These are phyloP conservation scores for Aspergillus versicolor DNA, from an alignment of 2,329 filamentous ascomycete genomes.

Conservation along the genomic window DNA sequence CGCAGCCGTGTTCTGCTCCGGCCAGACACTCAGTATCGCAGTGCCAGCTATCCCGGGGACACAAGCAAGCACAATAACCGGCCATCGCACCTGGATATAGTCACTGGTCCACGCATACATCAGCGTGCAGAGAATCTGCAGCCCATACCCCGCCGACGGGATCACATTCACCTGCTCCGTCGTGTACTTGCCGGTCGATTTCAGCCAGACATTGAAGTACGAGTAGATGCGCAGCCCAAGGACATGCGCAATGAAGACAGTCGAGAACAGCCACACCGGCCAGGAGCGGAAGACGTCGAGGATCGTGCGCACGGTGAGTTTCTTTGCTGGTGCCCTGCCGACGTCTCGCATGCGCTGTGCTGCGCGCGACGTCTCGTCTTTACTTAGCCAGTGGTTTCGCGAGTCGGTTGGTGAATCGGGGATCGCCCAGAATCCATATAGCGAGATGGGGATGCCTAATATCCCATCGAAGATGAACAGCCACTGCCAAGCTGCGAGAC, in stretches of 20 bases:
- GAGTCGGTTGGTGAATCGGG: not conserved
- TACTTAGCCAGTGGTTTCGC: not conserved
- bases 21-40: no score
- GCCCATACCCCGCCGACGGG: not conserved
- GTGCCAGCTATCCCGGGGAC: no score
- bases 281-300: not conserved
- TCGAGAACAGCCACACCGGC: not conserved
- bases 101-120: no score
- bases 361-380: not conserved
- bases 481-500: not conserved
- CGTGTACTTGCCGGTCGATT: not conserved
- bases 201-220: not conserved
- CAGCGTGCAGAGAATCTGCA: no score
- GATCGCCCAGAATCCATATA: not conserved
- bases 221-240: not conserved
- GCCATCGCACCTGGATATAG: no score
- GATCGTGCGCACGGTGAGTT: not conserved
- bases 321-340: not conserved
- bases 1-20: no score
- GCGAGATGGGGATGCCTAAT: not conserved
- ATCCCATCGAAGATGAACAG: constrained; percentile 3
- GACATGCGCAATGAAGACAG: not conserved
- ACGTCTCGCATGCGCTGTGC: not conserved
- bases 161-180: not conserved
- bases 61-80: no score